Evolutionary conservation across 2,329 filamentous ascomycete genomes (phyloP).

Genomic region (Bipolaris victoriae): DNA sequence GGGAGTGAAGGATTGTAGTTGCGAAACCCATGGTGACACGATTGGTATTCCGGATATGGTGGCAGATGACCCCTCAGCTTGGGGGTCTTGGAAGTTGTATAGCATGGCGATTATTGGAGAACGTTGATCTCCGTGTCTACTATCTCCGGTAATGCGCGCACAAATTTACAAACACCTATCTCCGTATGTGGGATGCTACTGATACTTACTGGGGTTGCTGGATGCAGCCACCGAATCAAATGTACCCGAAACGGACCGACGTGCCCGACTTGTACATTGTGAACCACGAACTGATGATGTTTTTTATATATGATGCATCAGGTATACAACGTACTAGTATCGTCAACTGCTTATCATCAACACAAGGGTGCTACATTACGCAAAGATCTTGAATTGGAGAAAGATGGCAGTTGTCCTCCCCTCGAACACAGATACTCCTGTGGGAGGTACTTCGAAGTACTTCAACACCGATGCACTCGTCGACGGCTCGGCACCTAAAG

Average conservation of each 20-base stretch:
- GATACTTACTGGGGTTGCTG: neutral
- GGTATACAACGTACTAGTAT: neutral
- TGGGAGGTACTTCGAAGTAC: slow-evolving; percentile 3
- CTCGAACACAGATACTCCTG: neutral
- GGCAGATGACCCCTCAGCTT: neutral
- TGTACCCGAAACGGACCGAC: slow-evolving; percentile 4
- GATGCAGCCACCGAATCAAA: neutral
- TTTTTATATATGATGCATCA: neutral
- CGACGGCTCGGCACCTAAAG: neutral
- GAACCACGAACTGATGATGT: neutral
- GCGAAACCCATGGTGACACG: slow-evolving; percentile 3
- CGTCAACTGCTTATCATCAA: neutral
- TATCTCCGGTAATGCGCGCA: neutral
- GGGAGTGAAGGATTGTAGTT: slow-evolving; percentile 43
- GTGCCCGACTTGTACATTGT: neutral
- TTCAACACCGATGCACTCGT: slow-evolving; percentile 1
- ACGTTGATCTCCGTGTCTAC: neutral
- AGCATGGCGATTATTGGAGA: neutral
- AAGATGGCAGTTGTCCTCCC: neutral
- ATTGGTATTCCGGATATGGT: neutral
- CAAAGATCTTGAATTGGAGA: neutral
- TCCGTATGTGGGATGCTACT: neutral
- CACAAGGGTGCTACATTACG: neutral
- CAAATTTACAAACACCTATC: neutral
- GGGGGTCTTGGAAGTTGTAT: neutral